A percentile compares a stretch with the other conserved stretches of the same genome.
phyloP scores from a whole-genome alignment of 2,329 filamentous ascomycete species.

The Sarocladiaceae sp. region DNA sequence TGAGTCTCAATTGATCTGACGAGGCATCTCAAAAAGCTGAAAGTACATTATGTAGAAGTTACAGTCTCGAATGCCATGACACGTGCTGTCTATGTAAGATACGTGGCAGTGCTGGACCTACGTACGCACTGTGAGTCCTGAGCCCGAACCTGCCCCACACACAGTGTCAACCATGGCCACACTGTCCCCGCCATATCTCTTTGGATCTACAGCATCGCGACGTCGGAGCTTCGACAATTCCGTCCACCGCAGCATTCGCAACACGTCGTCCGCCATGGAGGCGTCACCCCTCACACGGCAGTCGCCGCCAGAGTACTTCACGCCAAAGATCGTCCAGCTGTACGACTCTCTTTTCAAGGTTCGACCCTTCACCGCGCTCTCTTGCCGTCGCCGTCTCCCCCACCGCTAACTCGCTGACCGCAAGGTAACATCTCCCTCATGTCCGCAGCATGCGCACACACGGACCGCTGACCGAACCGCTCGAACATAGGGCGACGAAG shows the following conservation, averaged over 20 bases:
- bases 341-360: conserved; percentile 82
- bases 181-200: conserved; percentile 7
- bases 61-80: too few relatives aligned
- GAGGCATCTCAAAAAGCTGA: too few relatives aligned
- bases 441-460: background rate
- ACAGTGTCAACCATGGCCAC: background rate
- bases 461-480: conserved; percentile 21
- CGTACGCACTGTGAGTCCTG: too few relatives aligned
- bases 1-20: too few relatives aligned
- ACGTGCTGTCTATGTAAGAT: too few relatives aligned
- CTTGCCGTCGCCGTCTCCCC: background rate
- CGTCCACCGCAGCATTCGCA: background rate
- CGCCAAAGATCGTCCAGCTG: conserved; percentile 87
- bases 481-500: conserved; percentile 51
- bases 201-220: background rate
- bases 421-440: conserved; percentile 19
- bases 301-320: conserved; percentile 80
- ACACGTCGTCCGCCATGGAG: conserved; percentile 53
- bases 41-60: too few relatives aligned
- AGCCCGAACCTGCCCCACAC: too few relatives aligned
- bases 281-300: conserved; percentile 90
- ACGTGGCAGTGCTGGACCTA: too few relatives aligned
- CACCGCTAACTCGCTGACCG: conserved; percentile 7
- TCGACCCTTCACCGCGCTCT: conserved; percentile 17
- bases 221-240: background rate